phyloP scores from a whole-genome alignment of 164 flowering plant genomes.

The Dillenia turbinata region DNA sequence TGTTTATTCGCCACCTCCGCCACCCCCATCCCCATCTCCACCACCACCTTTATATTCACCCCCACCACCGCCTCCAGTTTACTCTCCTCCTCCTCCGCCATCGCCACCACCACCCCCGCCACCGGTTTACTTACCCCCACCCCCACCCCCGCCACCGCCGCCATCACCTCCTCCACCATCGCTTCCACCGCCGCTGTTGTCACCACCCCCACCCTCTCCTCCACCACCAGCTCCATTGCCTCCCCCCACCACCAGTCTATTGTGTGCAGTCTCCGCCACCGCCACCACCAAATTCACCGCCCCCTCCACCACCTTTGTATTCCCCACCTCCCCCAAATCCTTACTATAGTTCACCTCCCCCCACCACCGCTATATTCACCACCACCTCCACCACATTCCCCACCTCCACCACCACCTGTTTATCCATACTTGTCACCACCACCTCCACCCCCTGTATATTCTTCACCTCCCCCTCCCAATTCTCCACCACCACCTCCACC shows the following conservation, averaged over 20 bases:
- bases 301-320: slow-evolving; percentile 8
- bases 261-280: slow-evolving; percentile 9
- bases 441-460: slow-evolving; percentile 5
- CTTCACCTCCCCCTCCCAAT: slow-evolving; percentile 27
- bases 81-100: slow-evolving; percentile 29
- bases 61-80: slow-evolving; percentile 39
- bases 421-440: slow-evolving; percentile 19
- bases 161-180: slow-evolving; percentile 38
- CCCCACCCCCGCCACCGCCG: slow-evolving; percentile 30
- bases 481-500: slow-evolving; percentile 25
- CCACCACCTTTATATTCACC: slow-evolving; percentile 22
- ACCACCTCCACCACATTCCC: slow-evolving; percentile 21
- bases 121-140: slow-evolving; percentile 32
- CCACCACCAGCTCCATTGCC: slow-evolving; percentile 37
- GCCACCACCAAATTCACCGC: slow-evolving; percentile 12
- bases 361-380: slow-evolving; percentile 10
- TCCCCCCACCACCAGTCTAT: slow-evolving; percentile 11
- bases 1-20: slow-evolving; percentile 32
- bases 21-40: slow-evolving; percentile 21
- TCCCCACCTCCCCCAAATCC: slow-evolving; percentile 2
- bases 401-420: slow-evolving; percentile 23
- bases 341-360: slow-evolving; percentile 7
- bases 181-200: slow-evolving; percentile 25
- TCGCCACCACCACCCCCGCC: slow-evolving; percentile 38
- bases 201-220: slow-evolving; percentile 22